Evolutionary conservation across 768 basidiomycete genomes (phyloP), one percentile per base, ranked within the genome.

Genomic region (Amanita muscaria): DNA sequence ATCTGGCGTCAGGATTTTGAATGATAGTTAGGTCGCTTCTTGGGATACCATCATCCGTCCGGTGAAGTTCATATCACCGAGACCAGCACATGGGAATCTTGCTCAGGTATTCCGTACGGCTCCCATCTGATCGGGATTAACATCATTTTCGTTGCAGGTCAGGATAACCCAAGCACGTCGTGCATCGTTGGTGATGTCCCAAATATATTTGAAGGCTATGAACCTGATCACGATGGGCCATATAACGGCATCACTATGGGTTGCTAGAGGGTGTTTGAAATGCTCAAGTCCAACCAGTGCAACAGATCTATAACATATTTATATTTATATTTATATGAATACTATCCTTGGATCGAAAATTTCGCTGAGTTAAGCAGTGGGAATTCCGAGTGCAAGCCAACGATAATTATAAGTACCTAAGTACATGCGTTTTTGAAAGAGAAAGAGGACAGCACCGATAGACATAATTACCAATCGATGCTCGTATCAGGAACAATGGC

Each of bases 111-210:
- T 18, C 54, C 34, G 76, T 74, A 79, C 4, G 70, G 80, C 48
- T 81, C 84, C 49, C 27, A 12, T 12, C 27, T 29, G 4, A 74
- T 68, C 49, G 27, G 15, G 14, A 29, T 12, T 5, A 14, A 31
- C 3, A 21, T 25, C 24, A 18, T 33, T 10, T 27, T 5, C 15
- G 47, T 16, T 23, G 55, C 35, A 77, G 76, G 80, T 4, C 72
- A 82, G 47, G 83, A 85, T 50, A 83, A 84, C 53, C 53, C 68
- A 5, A 75, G 68, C 49, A 50, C 39, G 3, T 55, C 69, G 45
- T 83, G 81, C 59, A 67, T 56, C 5, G 68, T 69, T 16, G 80
- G 79, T 1, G 72, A 73, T 43, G 78, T 80, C 3, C 53, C 66
- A 0, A 69, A 67, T 23, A 63, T 84, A 44, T 69, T 76, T 18